Evolutionary conservation across 495 filamentous ascomycete species (phyloP), one percentile per base, ranked within the genome.

Genomic region (Hyaloscypha variabilis): DNA sequence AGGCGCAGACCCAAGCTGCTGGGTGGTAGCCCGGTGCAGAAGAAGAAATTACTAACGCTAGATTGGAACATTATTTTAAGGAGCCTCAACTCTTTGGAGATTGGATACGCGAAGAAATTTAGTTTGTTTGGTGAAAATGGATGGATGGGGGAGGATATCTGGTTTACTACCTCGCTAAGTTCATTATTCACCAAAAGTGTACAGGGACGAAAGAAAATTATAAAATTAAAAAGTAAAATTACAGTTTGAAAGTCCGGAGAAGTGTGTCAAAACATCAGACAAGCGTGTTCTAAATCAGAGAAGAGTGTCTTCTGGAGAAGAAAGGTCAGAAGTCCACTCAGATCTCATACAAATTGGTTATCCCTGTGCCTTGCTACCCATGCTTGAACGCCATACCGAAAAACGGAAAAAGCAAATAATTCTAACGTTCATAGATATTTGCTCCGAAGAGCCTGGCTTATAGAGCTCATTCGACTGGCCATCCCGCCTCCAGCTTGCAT

Each of bases 401-500:
- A 4, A 14, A 14, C 10, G 4, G 1, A 46, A 46, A 46, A 46
- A 46, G 39, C 17, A 4, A 24, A 54, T 28, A n/a, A 24, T 3
- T 4, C 11, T 54, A 28, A 54, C 23, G 13, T 34, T 71, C 58
- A 71, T 25, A 73, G 46, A 69, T 73, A 73, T 59, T 66, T 68
- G 39, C 71, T 73, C 34, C 71, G 63, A 6, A 73, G 57, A 34
- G 67, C 69, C 72, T 91, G 88, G 67, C 91, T 90, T 57, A 98
- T 85, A 8, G 86, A 91, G 72, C 92, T 94, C 84, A 97, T 93
- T 66, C 93, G 84, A 71, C 93, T 96, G n/a, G 89, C 91, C 84
- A 92, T 86, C 11, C 90, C 85, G 6, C 83, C 86, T 21, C 82
- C 85, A 67, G 91, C 87, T 71, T 94, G 91, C 88, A 99, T 96